phyloP scores from a whole-genome alignment of 768 basidiomycete genomes.

The Russula abietina region DNA sequence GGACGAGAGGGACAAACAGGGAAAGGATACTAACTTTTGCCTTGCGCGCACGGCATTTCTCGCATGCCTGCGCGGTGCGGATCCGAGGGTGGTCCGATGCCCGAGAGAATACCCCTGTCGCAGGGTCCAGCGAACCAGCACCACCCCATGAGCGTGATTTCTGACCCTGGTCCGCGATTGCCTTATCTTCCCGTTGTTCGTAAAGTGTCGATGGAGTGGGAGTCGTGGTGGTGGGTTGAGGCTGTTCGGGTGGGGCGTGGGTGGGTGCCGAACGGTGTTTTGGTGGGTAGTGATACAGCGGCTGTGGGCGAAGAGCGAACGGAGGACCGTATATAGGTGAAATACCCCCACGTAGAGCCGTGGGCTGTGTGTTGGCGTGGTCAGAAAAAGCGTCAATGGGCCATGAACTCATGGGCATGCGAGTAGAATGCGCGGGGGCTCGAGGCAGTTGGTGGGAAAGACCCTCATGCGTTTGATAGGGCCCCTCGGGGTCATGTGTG shows the following conservation, averaged over 20 bases:
- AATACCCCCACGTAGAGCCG: background rate
- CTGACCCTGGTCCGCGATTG: background rate
- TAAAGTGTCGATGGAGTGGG: background rate
- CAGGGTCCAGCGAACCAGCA: constrained; percentile 56
- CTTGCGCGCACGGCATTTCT: constrained; percentile 66
- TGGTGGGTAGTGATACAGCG: background rate
- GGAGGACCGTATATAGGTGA: background rate
- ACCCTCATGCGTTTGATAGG: background rate
- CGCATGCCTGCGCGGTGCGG: constrained; percentile 69
- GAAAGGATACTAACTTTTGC: constrained; percentile 50
- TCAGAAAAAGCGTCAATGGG: background rate
- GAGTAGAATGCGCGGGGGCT: background rate
- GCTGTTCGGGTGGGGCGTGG: background rate
- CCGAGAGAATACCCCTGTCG: constrained; percentile 61
- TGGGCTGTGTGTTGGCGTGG: background rate
- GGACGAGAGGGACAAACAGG: background rate
- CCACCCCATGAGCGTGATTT: constrained; percentile 16
- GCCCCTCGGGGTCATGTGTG: constrained; percentile 5
- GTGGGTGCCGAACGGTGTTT: background rate
- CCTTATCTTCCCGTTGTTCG: background rate
- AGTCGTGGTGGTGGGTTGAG: background rate
- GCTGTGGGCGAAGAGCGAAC: background rate
- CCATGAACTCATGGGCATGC: background rate
- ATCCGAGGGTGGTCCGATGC: constrained; percentile 58
- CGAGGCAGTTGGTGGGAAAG: constrained; percentile 2